These are phyloP conservation scores for Candida hungchunana DNA, from an alignment of 805 yeast species.

Conservation along the genomic window DNA sequence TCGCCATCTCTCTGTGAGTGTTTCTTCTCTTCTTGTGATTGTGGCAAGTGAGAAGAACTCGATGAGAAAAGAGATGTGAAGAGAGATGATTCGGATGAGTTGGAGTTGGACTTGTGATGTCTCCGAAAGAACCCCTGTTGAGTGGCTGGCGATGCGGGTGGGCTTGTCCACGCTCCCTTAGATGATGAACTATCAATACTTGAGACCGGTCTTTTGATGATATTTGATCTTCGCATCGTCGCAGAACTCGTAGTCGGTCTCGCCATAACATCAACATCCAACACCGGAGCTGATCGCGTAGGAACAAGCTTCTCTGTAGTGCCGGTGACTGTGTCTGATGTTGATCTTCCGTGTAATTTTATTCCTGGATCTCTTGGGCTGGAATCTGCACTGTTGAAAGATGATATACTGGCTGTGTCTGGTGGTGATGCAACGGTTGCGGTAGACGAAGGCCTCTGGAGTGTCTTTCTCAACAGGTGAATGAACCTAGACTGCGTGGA, in stretches of 20 bases:
- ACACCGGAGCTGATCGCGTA: conserved; percentile 32
- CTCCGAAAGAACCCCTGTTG: conserved; percentile 51
- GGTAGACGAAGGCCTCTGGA: conserved; percentile 21
- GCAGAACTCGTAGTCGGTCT: conserved; percentile 2
- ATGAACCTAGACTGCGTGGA: conserved; percentile 56
- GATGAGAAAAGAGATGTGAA: conserved; percentile 36
- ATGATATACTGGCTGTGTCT: conserved; percentile 16
- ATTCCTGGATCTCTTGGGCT: conserved; percentile 15
- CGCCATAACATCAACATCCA: conserved; percentile 7
- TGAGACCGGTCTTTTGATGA: conserved; percentile 32
- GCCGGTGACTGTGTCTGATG: conserved; percentile 26
- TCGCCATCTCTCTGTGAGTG: conserved; percentile 16
- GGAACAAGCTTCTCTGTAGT: conserved; percentile 27
- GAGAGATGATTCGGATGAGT: conserved; percentile 52
- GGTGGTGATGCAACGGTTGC: conserved; percentile 20
- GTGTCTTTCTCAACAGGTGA: conserved; percentile 44
- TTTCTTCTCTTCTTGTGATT: conserved; percentile 17
- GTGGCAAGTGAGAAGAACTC: conserved; percentile 26
- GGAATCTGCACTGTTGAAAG: conserved; percentile 21
- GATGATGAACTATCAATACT: conserved; percentile 31
- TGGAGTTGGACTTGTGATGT: conserved; percentile 62
- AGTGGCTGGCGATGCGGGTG: conserved; percentile 34
- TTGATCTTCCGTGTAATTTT: conserved; percentile 20
- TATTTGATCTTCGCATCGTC: conserved; percentile 1
- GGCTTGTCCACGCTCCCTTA: conserved; percentile 22